Evolutionary conservation across 345 rosid species (phyloP).

Genomic region (Barbarea vulgaris): DNA sequence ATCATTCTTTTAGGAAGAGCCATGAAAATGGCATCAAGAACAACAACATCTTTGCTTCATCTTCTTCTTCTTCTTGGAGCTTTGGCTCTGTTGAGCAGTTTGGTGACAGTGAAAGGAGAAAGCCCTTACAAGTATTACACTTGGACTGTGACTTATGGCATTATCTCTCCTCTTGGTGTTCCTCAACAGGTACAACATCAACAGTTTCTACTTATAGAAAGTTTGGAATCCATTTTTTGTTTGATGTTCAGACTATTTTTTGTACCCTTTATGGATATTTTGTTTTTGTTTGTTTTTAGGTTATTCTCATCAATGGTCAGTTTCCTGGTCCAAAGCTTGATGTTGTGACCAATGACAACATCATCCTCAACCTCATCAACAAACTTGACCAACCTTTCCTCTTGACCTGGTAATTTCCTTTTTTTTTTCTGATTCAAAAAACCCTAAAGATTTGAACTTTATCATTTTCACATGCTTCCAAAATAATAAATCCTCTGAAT

Average conservation of each 20-base stretch:
- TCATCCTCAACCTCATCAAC: constrained; percentile 84
- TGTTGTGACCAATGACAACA: constrained; percentile 89
- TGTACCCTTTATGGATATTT: background rate
- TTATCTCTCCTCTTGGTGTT: constrained; percentile 72
- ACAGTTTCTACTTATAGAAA: constrained; percentile 10
- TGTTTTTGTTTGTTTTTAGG: constrained; percentile 47
- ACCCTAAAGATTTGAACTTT: background rate
- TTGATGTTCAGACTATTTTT: constrained; percentile 15
- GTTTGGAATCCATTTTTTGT: constrained; percentile 9
- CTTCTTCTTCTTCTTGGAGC: constrained; percentile 43
- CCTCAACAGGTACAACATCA: constrained; percentile 74
- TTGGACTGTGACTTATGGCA: constrained; percentile 92
- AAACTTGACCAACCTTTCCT: constrained; percentile 96
- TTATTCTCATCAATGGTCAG: constrained; percentile 92
- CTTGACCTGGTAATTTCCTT: constrained; percentile 80
- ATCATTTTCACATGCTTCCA: background rate
- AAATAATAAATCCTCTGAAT: background rate
- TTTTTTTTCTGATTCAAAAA: background rate
- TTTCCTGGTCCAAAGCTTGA: constrained; percentile 97
- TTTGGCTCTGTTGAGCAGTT: constrained; percentile 53
- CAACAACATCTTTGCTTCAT: constrained; percentile 16
- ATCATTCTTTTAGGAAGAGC: constrained; percentile 24
- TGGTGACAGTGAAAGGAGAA: constrained; percentile 59
- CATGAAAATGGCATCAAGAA: constrained; percentile 40
- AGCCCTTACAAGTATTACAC: constrained; percentile 79